Base-by-base conservation (phyloP, 2,329 filamentous ascomycete species). In the Phaeosphaeria sp. region DNA sequence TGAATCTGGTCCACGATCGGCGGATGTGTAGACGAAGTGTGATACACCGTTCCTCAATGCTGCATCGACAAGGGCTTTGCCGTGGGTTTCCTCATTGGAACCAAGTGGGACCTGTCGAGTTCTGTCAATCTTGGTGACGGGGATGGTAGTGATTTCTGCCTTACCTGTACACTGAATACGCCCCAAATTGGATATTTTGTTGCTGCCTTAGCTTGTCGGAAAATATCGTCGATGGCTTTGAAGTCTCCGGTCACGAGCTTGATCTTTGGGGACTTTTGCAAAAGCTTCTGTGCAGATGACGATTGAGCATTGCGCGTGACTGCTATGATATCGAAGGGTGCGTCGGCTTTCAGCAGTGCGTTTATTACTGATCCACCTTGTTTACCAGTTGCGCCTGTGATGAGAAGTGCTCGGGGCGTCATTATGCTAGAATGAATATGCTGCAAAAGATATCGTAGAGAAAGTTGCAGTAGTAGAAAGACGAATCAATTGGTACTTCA, bases 231-330 rank as follows among this genome's bases (percentile, higher is more conserved):
- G 0, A 81, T 71, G 18, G 85, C 72, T 51, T 85, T 77, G 1
- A 88, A 75, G 56, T 88, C 77, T 1, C 86, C 85, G 51, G 84
- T 74, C 3, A 89, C 76, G 1, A 88, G 63, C 39, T 79, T 82
- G 67, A 88, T 81, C 18, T 79, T 82, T 13, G 76, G 52, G 0
- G 80, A 82, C 60, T 81, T 76, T 9, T 75, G 54, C 5, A 73
- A 64, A 10, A 86, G 80, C 21, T 76, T 79, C 65, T 85, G 78
- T 1, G 85, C 83, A 1, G 79, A 79, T 2, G 73, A 52, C 0
- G 84, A 85, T 36, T 76, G 68, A 0, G 80, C 63, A 61, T 87
- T 79, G 55, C 86, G 81, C 2, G 85, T 88, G 22, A 87, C 77
- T 9, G 85, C 86, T 10, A 86, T 77, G 43, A 88, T 85, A 17